A percentile compares a stretch with the other conserved stretches of the same genome.
phyloP scores from a whole-genome alignment of 768 basidiomycete species.

The Phlebiopsis flavidoalba region DNA sequence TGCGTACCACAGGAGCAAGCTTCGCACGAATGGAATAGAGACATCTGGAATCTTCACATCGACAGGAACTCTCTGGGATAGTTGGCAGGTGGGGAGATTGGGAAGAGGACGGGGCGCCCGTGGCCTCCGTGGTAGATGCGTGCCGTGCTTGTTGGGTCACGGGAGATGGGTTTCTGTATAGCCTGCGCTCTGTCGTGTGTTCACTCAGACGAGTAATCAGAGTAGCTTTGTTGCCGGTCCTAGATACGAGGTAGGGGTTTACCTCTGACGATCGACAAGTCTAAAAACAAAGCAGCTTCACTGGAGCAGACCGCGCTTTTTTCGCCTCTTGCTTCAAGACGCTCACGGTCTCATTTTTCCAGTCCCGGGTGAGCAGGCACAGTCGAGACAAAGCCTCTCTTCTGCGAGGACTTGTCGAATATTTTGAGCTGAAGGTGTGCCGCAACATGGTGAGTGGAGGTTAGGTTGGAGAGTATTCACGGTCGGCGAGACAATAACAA shows the following conservation, averaged over 20 bases:
- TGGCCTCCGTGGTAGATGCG: conserved; percentile 27
- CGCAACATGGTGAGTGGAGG: conserved; percentile 24
- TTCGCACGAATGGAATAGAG: conserved; percentile 34
- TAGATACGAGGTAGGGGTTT: conserved; percentile 20
- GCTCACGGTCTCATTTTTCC: conserved; percentile 46
- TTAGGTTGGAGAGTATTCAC: background rate
- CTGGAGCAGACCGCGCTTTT: conserved; percentile 49
- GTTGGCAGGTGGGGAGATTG: conserved; percentile 22
- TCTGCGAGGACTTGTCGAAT: conserved; percentile 14
- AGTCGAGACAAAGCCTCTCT: conserved; percentile 44
- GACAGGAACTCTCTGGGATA: conserved; percentile 31
- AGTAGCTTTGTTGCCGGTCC: conserved; percentile 54
- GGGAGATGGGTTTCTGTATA: conserved; percentile 8
- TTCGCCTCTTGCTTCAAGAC: conserved; percentile 51
- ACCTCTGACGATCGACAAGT: conserved; percentile 6
- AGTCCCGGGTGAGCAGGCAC: conserved; percentile 52
- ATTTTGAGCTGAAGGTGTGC: conserved; percentile 12
- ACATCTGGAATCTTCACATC: conserved; percentile 56
- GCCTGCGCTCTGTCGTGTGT: conserved; percentile 35
- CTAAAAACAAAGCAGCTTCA: conserved; percentile 24
- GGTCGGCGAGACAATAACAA: too few species aligned
- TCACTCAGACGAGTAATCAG: conserved; percentile 51
- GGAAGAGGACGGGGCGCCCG: conserved; percentile 38
- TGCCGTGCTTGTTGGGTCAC: conserved; percentile 21
- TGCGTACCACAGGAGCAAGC: conserved; percentile 57